Conservation (phyloP, 2,329 filamentous ascomycete species). For the Diplodia mutila region DNA sequence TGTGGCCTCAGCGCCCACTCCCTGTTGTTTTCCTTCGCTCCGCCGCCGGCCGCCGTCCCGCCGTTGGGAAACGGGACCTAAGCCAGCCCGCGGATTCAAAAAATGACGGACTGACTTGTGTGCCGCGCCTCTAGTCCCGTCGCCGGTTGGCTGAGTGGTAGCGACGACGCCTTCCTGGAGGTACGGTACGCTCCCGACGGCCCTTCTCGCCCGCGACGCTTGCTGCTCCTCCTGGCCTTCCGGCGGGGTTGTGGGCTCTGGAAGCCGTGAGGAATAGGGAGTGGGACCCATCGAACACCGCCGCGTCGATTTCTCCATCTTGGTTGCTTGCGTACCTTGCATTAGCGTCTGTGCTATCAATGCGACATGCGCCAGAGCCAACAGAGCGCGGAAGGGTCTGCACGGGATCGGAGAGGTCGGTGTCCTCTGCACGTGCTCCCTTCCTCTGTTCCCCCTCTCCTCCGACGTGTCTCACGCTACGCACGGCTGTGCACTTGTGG, state of each 20-base stretch:
- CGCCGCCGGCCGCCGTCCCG: slow-evolving; percentile 4
- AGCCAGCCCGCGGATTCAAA: not conserved
- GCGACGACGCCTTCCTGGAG: not conserved
- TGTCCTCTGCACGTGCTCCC: slow-evolving; percentile 9
- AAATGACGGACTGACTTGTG: not conserved
- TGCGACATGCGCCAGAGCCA: slow-evolving; percentile 5
- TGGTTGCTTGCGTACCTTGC: slow-evolving; percentile 15
- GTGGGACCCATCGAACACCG: slow-evolving; percentile 3
- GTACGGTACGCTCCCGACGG: not conserved
- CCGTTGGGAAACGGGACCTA: not conserved
- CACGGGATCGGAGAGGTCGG: not conserved
- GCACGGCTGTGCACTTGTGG: slow-evolving; percentile 5
- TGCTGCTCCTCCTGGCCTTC: slow-evolving; percentile 8
- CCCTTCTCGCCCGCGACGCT: not conserved
- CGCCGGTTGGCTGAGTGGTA: not conserved
- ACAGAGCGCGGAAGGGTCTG: no score
- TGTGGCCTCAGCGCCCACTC: not conserved
- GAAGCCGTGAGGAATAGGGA: not conserved
- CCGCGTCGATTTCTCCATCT: slow-evolving; percentile 17
- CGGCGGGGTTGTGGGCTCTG: no score
- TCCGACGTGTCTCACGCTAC: not conserved
- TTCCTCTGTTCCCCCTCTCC: not conserved
- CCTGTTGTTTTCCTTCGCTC: not conserved
- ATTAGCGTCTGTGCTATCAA: slow-evolving; percentile 23
- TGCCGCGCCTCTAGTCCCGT: not conserved